Percentiles rank a stretch among this genome's conserved stretches.
These are phyloP conservation scores for Gossypium australe DNA, from an alignment of 345 rosid species.

Conservation along the genomic window DNA sequence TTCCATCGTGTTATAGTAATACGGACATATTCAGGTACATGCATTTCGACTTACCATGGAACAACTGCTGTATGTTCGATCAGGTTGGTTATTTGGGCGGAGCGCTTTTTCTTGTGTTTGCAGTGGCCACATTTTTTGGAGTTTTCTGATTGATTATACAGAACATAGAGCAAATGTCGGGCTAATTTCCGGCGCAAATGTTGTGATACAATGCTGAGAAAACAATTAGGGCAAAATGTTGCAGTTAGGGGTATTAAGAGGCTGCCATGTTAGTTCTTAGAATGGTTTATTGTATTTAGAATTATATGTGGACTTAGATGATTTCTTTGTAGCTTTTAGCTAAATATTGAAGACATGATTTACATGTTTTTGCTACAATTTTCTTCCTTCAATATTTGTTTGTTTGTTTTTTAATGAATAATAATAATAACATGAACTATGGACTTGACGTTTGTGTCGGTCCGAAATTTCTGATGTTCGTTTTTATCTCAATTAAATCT, in stretches of 20 bases:
- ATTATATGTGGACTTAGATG: background rate
- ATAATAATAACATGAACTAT: too few species aligned
- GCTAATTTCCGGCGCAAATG: constrained; percentile 4
- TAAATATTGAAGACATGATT: background rate
- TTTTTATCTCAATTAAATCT: too few species aligned
- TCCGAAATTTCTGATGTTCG: too few species aligned
- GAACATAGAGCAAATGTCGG: background rate
- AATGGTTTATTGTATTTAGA: background rate
- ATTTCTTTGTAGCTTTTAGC: background rate
- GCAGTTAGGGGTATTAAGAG: background rate
- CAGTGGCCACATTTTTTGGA: constrained; percentile 83
- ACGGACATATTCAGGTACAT: background rate
- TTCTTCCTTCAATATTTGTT: background rate
- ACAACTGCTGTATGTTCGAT: constrained; percentile 25
- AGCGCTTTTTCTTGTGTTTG: constrained; percentile 75
- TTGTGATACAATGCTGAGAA: background rate
- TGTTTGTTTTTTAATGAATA: too few species aligned
- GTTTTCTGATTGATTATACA: constrained; percentile 42
- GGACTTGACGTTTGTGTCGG: too few species aligned
- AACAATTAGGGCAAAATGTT: background rate
- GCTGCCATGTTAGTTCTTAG: background rate
- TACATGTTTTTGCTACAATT: background rate
- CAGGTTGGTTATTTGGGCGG: constrained; percentile 96
- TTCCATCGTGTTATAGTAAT: background rate
- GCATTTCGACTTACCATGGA: background rate